Conservation (phyloP, 768 basidiomycete genomes). For the Amanita pseudoporphyria region DNA sequence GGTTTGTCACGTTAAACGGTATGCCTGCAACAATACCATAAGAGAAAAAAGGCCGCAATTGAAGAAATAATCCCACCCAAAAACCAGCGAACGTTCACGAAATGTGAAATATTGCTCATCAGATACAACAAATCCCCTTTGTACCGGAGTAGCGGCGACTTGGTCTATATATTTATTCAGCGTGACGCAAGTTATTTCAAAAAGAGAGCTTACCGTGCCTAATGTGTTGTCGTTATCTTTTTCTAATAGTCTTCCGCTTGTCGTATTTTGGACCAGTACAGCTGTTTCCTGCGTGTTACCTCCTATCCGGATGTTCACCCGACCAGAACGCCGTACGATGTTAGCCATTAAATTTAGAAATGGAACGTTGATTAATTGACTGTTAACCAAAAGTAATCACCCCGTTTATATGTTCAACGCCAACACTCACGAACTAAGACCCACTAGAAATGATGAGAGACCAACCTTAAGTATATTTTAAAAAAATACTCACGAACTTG, state of each 20-base stretch:
- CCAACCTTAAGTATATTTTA: no score
- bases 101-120: conserved; percentile 49
- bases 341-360: conserved; percentile 73
- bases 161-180: conserved; percentile 30
- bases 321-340: conserved; percentile 50
- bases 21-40: conserved; percentile 20
- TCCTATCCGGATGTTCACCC: conserved; percentile 57
- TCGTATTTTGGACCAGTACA: conserved; percentile 35
- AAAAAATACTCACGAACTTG: conserved; percentile 43
- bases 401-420: not conserved
- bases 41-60: not conserved
- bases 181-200: not conserved
- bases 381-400: conserved; percentile 12
- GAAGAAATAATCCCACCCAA: conserved; percentile 25
- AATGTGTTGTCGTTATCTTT: conserved; percentile 13
- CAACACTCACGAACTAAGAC: not conserved
- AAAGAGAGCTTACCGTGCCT: conserved; percentile 13
- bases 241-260: conserved; percentile 26
- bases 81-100: conserved; percentile 61
- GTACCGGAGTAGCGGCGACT: conserved; percentile 59
- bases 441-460: not conserved
- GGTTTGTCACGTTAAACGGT: conserved; percentile 58
- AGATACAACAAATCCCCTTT: conserved; percentile 60
- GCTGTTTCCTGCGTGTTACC: conserved; percentile 75
- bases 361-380: conserved; percentile 42